Evolutionary conservation across 371 early-diverging fungal species (phyloP).

Genomic region (Phascolomyces articulosus): DNA sequence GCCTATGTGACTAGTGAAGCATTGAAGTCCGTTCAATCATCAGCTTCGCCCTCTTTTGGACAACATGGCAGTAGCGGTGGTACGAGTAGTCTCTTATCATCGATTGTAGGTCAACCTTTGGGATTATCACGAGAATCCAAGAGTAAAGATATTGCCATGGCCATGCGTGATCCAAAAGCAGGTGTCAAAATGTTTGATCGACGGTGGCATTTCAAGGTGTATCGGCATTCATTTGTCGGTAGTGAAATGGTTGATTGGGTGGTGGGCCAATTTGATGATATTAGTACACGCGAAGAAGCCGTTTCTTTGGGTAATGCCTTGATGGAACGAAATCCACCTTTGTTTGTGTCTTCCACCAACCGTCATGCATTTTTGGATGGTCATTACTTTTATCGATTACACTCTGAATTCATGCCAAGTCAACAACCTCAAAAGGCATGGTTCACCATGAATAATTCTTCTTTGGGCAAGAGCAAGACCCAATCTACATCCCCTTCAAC

Average conservation of each 20-base stretch:
- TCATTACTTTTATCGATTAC: conserved; percentile 87
- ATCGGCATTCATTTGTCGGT: conserved; percentile 82
- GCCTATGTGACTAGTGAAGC: conserved; percentile 32
- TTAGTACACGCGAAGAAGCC: conserved; percentile 83
- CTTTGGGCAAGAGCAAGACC: not conserved
- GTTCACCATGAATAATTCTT: conserved; percentile 20
- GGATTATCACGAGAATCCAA: conserved; percentile 50
- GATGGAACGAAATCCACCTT: conserved; percentile 65
- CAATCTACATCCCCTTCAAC: not conserved
- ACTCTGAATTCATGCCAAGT: conserved; percentile 57
- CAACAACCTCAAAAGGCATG: conserved; percentile 29
- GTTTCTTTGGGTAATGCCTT: conserved; percentile 82
- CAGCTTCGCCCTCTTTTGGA: not conserved
- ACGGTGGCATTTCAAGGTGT: conserved; percentile 89
- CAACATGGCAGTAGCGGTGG: too few relatives aligned
- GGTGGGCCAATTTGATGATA: conserved; percentile 76
- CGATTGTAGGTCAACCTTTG: conserved; percentile 29
- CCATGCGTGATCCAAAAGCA: conserved; percentile 73
- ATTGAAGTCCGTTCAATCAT: not conserved
- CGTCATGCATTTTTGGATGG: conserved; percentile 88
- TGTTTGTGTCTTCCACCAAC: conserved; percentile 79
- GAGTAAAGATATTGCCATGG: conserved; percentile 66
- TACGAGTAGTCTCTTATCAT: conserved; percentile 25
- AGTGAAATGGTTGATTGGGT: conserved; percentile 93
- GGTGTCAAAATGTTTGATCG: conserved; percentile 81